Percentiles rank a stretch among this genome's conserved stretches.
Conservation (phyloP, 352 stramenopile species). For the Phytophthora brassicae region DNA sequence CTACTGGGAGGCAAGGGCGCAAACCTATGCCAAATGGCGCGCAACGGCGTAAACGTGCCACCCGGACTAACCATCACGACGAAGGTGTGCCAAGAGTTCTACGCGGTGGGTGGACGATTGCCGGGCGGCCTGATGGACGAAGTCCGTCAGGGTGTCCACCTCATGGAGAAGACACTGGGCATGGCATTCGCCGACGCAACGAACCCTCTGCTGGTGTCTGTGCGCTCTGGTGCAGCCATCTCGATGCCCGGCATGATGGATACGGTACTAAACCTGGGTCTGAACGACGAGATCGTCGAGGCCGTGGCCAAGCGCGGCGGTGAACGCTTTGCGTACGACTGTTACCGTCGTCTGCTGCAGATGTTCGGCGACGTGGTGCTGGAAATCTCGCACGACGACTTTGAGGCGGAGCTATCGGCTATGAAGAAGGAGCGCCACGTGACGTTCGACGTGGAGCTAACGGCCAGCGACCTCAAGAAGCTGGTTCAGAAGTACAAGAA, state of each 20-base stretch:
- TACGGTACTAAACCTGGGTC: slow-evolving; percentile 30
- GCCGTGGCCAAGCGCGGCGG: slow-evolving; percentile 26
- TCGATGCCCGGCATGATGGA: slow-evolving; percentile 32
- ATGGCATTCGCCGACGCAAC: slow-evolving; percentile 26
- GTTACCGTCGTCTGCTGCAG: slow-evolving; percentile 30
- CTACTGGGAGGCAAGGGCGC: slow-evolving; percentile 33
- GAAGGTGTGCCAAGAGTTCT: slow-evolving; percentile 37
- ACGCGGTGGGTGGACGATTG: slow-evolving; percentile 26
- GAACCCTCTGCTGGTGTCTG: slow-evolving; percentile 27
- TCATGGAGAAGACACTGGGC: slow-evolving; percentile 29
- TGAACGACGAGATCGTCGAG: slow-evolving; percentile 29
- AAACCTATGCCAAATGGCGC: slow-evolving; percentile 33
- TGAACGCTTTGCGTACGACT: slow-evolving; percentile 29
- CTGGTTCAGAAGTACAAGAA: slow-evolving; percentile 30
- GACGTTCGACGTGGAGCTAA: slow-evolving; percentile 29
- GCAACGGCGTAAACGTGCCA: slow-evolving; percentile 31
- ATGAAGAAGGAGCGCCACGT: slow-evolving; percentile 25
- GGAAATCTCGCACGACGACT: slow-evolving; percentile 30
- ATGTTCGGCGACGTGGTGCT: slow-evolving; percentile 31
- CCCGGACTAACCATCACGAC: slow-evolving; percentile 30
- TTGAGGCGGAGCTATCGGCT: slow-evolving; percentile 26
- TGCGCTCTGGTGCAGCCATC: slow-evolving; percentile 27
- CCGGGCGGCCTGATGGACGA: slow-evolving; percentile 25
- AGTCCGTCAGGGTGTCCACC: slow-evolving; percentile 18
- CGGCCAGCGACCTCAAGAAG: slow-evolving; percentile 26